Evolutionary conservation across 192 early-diverging fungal species (phyloP).

Genomic region (Coemansia erecta): DNA sequence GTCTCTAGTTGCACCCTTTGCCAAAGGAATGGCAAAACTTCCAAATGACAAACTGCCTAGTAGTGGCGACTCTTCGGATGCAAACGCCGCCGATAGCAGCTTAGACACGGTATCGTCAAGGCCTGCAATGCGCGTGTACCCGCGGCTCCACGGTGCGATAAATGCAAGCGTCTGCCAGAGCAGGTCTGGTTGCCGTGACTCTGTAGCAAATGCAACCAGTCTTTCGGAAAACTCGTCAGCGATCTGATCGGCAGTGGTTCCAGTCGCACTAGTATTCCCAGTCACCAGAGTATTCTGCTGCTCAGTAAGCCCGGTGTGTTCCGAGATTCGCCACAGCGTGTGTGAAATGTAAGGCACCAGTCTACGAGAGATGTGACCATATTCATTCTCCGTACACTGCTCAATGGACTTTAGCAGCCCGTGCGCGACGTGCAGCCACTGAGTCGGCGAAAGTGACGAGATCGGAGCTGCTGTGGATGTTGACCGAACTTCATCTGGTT

Average conservation of each 20-base stretch:
- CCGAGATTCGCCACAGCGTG: constrained; percentile 15
- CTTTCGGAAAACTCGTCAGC: constrained; percentile 26
- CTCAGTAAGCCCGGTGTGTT: background rate
- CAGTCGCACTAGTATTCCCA: background rate
- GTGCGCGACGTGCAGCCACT: constrained; percentile 25
- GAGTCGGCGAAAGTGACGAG: constrained; percentile 21
- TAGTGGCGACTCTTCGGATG: constrained; percentile 3
- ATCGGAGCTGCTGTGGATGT: background rate
- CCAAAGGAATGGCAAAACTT: background rate
- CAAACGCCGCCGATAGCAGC: constrained; percentile 26
- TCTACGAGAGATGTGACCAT: background rate
- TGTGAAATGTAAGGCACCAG: constrained; percentile 36
- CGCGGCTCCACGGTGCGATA: constrained; percentile 28
- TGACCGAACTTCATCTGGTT: background rate
- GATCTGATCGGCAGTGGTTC: constrained; percentile 10
- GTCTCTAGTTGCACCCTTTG: background rate
- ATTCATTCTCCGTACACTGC: constrained; percentile 16
- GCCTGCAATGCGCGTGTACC: constrained; percentile 23
- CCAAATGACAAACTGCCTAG: constrained; percentile 25
- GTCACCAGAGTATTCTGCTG: constrained; percentile 1
- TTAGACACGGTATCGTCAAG: constrained; percentile 7
- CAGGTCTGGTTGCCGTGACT: constrained; percentile 12
- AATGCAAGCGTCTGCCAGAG: constrained; percentile 42
- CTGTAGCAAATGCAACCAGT: constrained; percentile 24
- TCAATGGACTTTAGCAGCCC: constrained; percentile 22